A percentile compares a stretch with the other conserved stretches of the same genome.
phyloP scores from a whole-genome alignment of 78 protist genomes.

The Speleostelium caveatum region DNA sequence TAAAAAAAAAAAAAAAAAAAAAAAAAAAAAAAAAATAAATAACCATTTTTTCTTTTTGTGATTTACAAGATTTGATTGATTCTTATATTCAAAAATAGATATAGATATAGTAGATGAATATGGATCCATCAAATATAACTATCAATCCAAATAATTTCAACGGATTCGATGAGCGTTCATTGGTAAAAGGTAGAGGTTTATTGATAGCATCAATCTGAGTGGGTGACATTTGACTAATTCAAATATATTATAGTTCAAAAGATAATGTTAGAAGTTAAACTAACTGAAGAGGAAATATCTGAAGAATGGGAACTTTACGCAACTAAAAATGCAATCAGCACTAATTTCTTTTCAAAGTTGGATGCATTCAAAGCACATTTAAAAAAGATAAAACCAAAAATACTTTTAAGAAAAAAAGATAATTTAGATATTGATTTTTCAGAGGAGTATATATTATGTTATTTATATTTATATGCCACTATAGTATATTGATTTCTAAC shows the following conservation, averaged over 20 bases:
- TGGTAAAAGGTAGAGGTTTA: not conserved
- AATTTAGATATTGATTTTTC: not conserved
- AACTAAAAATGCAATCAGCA: not conserved
- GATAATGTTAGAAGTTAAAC: conserved; percentile 9
- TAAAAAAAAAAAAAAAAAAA: no score
- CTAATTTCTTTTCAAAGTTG: not conserved
- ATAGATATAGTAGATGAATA: not conserved
- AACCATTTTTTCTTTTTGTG: no score
- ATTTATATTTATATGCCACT: not conserved
- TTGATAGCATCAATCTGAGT: no score
- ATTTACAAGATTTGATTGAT: not conserved
- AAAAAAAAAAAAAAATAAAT: no score
- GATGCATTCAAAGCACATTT: conserved; percentile 2
- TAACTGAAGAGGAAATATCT: not conserved
- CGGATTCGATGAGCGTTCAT: not conserved
- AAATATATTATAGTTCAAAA: not conserved
- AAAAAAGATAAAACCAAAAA: not conserved
- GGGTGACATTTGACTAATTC: not conserved
- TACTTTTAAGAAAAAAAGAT: not conserved
- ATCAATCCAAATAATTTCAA: not conserved
- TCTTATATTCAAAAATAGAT: no score
- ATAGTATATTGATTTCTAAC: not conserved
- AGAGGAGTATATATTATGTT: not conserved
- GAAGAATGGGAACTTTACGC: conserved; percentile 4
- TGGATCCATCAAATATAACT: not conserved